phyloP scores from a whole-genome alignment of 192 early-diverging fungal genomes.

The Coemansia sp. region DNA sequence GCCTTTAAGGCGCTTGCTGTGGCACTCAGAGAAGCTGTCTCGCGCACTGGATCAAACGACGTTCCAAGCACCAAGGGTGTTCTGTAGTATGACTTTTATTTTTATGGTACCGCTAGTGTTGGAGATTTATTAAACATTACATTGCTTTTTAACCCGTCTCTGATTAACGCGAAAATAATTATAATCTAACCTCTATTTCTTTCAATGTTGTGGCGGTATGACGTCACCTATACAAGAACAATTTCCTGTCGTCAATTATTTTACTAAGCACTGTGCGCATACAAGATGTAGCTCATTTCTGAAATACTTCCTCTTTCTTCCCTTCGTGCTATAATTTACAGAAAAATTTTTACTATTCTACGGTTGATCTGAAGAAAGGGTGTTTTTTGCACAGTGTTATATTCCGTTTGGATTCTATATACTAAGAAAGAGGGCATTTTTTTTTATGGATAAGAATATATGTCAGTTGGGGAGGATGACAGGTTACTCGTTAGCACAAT shows the following conservation, averaged over 20 bases:
- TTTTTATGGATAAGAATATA: not conserved
- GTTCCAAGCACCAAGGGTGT: conserved; percentile 97
- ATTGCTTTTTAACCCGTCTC: no score
- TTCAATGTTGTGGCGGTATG: not conserved
- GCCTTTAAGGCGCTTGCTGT: conserved; percentile 98
- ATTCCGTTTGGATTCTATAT: not conserved
- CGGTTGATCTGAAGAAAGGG: not conserved
- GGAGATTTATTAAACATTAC: no score
- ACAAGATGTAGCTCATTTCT: not conserved
- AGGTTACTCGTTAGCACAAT: not conserved
- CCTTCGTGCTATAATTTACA: no score
- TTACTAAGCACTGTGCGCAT: not conserved
- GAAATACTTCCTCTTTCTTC: not conserved
- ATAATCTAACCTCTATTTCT: not conserved
- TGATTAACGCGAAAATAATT: no score
- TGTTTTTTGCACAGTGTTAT: not conserved
- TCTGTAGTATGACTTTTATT: conserved; percentile 41
- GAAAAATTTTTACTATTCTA: not conserved
- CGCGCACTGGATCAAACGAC: conserved; percentile 77
- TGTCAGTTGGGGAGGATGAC: not conserved
- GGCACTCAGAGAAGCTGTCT: conserved; percentile 84
- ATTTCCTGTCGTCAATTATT: not conserved
- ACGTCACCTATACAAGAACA: not conserved
- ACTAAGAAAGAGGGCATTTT: not conserved
- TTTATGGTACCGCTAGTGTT: no score